These are phyloP conservation scores for Diatrype stigma DNA, from an alignment of 2,329 filamentous ascomycete genomes.

Conservation along the genomic window DNA sequence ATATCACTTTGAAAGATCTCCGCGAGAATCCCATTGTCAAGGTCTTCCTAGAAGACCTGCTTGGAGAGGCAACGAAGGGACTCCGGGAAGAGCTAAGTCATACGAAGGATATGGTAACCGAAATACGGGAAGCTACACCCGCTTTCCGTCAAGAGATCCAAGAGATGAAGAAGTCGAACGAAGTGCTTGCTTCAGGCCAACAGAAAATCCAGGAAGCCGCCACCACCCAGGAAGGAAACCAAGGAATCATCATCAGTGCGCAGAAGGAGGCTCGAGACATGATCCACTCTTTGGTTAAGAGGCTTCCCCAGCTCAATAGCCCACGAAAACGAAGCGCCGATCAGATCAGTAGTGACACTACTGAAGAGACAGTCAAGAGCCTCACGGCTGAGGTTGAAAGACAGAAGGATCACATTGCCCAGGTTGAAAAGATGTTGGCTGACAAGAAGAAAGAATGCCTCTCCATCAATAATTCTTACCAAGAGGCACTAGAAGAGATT, in stretches of 20 bases:
- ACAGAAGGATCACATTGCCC: not conserved
- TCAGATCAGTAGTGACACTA: not conserved
- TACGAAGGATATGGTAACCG: not conserved
- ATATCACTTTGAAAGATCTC: not conserved
- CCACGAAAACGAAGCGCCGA: not conserved
- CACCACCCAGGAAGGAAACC: too few species aligned
- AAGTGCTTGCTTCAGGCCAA: too few species aligned
- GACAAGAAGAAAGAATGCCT: not conserved
- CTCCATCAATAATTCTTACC: not conserved
- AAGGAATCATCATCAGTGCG: not conserved
- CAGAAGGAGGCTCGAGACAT: not conserved
- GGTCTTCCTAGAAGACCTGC: not conserved
- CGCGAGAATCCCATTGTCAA: not conserved
- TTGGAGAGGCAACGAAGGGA: not conserved
- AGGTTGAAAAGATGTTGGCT: not conserved
- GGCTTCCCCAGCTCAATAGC: not conserved
- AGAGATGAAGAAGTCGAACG: not conserved
- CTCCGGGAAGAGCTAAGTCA: not conserved
- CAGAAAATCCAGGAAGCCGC: too few species aligned
- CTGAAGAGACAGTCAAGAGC: not conserved
- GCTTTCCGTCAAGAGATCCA: not conserved
- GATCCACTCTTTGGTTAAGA: not conserved
- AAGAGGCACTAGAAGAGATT: not conserved
- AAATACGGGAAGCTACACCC: not conserved
- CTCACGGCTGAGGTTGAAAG: not conserved